These are phyloP conservation scores for Apium graveolens DNA, from an alignment of 129 eudicot genomes.

Conservation along the genomic window DNA sequence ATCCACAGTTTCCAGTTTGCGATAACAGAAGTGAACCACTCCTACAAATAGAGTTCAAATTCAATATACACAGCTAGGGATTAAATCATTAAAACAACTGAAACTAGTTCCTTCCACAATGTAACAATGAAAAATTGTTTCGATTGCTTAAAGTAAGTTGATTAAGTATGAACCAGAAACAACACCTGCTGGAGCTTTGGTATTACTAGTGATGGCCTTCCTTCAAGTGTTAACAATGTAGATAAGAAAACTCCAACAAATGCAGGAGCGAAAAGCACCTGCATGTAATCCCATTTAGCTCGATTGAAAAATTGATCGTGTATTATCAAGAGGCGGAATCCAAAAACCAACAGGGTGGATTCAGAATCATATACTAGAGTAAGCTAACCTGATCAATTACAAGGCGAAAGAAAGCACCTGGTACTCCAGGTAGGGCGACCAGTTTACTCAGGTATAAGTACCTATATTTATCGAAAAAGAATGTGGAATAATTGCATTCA, in stretches of 20 bases:
- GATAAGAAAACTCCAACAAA: slow-evolving; percentile 78
- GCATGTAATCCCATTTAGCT: slow-evolving; percentile 18
- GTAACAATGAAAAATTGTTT: neutral
- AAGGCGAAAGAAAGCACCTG: slow-evolving; percentile 78
- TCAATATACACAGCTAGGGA: neutral
- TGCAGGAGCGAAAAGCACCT: slow-evolving; percentile 75
- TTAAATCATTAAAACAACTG: neutral
- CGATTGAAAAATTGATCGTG: neutral
- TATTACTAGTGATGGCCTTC: slow-evolving; percentile 62
- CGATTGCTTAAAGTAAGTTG: neutral
- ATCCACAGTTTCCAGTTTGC: slow-evolving; percentile 96
- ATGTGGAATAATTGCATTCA: neutral
- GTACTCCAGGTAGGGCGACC: slow-evolving; percentile 57
- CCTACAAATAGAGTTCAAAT: slow-evolving; percentile 30
- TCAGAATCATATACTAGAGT: neutral
- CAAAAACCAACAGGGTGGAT: neutral
- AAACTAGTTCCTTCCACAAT: neutral
- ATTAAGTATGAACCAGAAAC: neutral
- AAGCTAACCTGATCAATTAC: slow-evolving; percentile 71
- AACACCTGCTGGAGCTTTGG: slow-evolving; percentile 91
- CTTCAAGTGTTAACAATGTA: slow-evolving; percentile 66
- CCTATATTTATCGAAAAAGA: slow-evolving; percentile 29
- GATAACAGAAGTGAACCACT: slow-evolving; percentile 72
- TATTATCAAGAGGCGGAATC: neutral
- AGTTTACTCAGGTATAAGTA: slow-evolving; percentile 74